Evolutionary conservation across 352 stramenopile genomes (phyloP).

Genomic region (Aphanomyces astaci): DNA sequence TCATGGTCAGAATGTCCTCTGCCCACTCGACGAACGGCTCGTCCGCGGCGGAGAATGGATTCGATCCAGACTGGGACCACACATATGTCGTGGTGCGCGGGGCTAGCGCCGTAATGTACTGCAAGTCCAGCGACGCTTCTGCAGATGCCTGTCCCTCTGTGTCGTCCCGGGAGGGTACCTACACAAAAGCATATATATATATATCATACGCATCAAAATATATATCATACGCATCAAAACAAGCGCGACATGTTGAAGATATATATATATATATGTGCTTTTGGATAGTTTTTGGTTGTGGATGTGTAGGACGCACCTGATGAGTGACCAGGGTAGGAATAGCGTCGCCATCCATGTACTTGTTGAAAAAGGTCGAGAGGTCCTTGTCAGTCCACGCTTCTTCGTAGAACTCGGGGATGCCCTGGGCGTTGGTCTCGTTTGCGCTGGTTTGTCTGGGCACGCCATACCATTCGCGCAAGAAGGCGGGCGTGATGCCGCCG

Average conservation of each 20-base stretch:
- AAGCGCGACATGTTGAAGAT: too few species aligned
- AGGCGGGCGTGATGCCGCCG: slow-evolving; percentile 29
- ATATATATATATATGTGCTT: too few species aligned
- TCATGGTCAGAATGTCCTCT: slow-evolving; percentile 54
- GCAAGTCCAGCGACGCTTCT: slow-evolving; percentile 83
- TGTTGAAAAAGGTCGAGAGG: slow-evolving; percentile 45
- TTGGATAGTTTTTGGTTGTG: too few species aligned
- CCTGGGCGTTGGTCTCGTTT: slow-evolving; percentile 53
- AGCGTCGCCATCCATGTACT: slow-evolving; percentile 36
- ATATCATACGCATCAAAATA: too few species aligned
- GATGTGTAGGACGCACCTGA: too few species aligned
- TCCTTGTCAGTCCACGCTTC: slow-evolving; percentile 54
- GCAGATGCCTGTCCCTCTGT: slow-evolving; percentile 32
- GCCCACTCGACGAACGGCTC: slow-evolving; percentile 82
- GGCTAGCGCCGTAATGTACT: slow-evolving; percentile 84
- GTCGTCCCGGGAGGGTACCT: slow-evolving; percentile 50
- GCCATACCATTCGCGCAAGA: slow-evolving; percentile 50
- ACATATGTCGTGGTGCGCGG: slow-evolving; percentile 72
- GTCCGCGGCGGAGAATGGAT: slow-evolving; percentile 74
- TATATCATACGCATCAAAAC: too few species aligned
- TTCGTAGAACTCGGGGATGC: slow-evolving; percentile 67
- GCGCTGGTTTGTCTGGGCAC: slow-evolving; percentile 60
- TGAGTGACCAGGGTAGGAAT: slow-evolving; percentile 32
- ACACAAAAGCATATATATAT: too few species aligned
- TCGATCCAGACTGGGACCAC: slow-evolving; percentile 75